Base-by-base conservation (phyloP, 768 basidiomycete genomes). In the Agaricus bisporus region DNA sequence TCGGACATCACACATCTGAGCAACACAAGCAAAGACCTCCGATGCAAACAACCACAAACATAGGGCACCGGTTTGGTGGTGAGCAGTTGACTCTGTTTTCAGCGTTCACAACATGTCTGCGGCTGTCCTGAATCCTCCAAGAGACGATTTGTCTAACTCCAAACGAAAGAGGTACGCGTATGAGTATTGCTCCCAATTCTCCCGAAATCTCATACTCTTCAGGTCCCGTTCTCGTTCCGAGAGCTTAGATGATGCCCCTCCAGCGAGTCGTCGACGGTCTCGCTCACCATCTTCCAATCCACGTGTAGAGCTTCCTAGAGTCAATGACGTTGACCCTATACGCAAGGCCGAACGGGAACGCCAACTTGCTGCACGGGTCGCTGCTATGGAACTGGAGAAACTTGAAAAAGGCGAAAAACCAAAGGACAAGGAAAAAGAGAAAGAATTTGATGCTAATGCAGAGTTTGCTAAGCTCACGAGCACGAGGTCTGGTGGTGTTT, bases 401-500 rank as follows among this genome's bases (percentile, higher is more conserved):
- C 60, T 71, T 26, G 71, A 79, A 73, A 66, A 79, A 77, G 58
- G 36, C n/a, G 56, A 65, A 14, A 58, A 84, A 64, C 75, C 51
- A 36, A 63, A 38, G 41, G 54, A 53, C 22, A 56, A 51, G 22
- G 66, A 64, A 29, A 62, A 63, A 43, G 66, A 73, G 55, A 74
- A 77, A 64, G 73, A 74, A 41, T 82, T 80, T 48, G 88, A 91
- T 60, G 82, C 86, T 15, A 77, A 83, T 59, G 91, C 91, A 22
- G 95, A 97, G 67, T 95, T 95, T 64, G 83, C 89, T 4, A 95
- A 95, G 70, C 76, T 95, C 55, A 66, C 88, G 1, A 81, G 78
- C 36, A 83, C 90, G 15, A 83, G 87, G 26, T 89, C 89, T 17
- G 97, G 95, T 11, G 97, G 97, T 26, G 92, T 97, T 11, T 99